These are phyloP conservation scores for Fonsecaea monophora DNA, from an alignment of 2,329 filamentous ascomycete species.

Conservation along the genomic window DNA sequence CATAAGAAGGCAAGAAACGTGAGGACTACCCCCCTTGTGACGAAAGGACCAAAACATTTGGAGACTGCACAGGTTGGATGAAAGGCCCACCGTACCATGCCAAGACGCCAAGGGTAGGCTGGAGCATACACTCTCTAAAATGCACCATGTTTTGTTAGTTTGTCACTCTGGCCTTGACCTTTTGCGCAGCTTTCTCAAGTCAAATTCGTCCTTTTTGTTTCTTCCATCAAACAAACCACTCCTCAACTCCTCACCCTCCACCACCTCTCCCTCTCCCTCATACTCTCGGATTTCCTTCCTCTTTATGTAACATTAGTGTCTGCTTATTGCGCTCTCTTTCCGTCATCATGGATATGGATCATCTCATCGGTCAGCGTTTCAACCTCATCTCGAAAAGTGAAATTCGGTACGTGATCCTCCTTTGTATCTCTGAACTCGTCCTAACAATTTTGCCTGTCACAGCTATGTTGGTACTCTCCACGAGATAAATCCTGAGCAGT, in stretches of 20 bases:
- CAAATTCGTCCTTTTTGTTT: constrained; percentile 37
- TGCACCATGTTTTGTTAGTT: neutral
- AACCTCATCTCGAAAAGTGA: constrained; percentile 97
- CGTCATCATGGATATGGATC: constrained; percentile 57
- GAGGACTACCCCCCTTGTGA: neutral
- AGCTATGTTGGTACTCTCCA: constrained; percentile 96
- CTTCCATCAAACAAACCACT: constrained; percentile 24
- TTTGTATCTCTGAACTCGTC: constrained; percentile 33
- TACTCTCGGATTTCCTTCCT: constrained; percentile 18
- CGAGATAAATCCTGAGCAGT: constrained; percentile 97
- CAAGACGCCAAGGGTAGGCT: neutral
- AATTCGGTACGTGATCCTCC: constrained; percentile 71
- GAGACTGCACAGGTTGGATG: neutral
- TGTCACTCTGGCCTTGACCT: constrained; percentile 17
- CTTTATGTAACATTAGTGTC: constrained; percentile 38
- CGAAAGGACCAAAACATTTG: neutral
- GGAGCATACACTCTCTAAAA: neutral
- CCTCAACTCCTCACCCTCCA: constrained; percentile 18
- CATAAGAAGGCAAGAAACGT: neutral
- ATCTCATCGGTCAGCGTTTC: constrained; percentile 74
- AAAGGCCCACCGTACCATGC: neutral
- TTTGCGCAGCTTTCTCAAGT: constrained; percentile 42
- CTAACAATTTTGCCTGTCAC: constrained; percentile 46
- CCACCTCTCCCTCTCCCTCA: constrained; percentile 24
- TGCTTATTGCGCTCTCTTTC: constrained; percentile 40